Conservation (phyloP, 257 asterid species). For the Gentiana dahurica region DNA sequence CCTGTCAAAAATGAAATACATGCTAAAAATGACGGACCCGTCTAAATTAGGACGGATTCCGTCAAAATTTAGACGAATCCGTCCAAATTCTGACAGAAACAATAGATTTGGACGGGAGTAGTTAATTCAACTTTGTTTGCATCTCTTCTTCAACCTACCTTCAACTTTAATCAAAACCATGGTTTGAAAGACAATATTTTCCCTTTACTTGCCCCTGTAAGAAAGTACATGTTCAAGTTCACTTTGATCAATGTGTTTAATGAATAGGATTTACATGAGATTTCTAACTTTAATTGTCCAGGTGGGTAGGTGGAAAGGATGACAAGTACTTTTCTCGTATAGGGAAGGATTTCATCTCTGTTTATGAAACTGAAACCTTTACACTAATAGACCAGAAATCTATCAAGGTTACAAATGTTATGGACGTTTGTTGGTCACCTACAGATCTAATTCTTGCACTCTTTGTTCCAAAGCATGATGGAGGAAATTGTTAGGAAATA, state of each 20-base stretch:
- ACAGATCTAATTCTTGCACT: slow-evolving; percentile 84
- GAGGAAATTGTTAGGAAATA: slow-evolving; percentile 37
- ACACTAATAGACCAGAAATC: slow-evolving; percentile 83
- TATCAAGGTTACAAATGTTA: slow-evolving; percentile 73
- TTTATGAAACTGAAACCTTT: slow-evolving; percentile 83
- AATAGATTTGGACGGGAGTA: too few species aligned
- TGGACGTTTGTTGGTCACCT: slow-evolving; percentile 93
- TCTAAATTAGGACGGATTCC: too few species aligned
- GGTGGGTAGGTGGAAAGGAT: slow-evolving; percentile 92
- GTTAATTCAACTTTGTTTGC: too few species aligned
- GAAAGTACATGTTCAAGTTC: too few species aligned
- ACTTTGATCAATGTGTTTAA: not conserved
- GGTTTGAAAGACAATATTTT: too few species aligned
- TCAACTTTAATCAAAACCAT: too few species aligned
- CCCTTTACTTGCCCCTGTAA: too few species aligned
- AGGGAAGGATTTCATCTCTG: slow-evolving; percentile 71
- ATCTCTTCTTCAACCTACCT: too few species aligned
- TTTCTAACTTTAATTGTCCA: slow-evolving; percentile 13
- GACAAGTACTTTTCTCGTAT: slow-evolving; percentile 89
- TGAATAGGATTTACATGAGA: not conserved
- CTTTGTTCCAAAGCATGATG: slow-evolving; percentile 85
- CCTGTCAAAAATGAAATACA: too few species aligned
- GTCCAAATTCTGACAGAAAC: too few species aligned
- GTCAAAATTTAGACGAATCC: too few species aligned
- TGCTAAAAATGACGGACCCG: too few species aligned